Evolutionary conservation across 257 asterid species (phyloP), one percentile per base, ranked within the genome.

Genomic region (Fraxinus quadrangulata): DNA sequence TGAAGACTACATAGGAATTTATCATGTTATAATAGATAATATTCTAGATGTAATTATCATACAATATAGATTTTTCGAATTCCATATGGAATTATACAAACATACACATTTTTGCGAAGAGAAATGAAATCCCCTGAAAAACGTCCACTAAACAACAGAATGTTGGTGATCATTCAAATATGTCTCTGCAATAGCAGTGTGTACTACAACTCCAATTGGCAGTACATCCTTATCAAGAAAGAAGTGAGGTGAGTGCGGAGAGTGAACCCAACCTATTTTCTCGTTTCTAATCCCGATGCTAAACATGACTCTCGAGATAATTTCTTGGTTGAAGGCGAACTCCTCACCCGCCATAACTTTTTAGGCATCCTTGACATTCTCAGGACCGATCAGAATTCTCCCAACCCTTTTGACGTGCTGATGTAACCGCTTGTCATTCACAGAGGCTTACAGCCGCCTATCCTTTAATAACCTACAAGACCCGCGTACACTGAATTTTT

Each of bases 291-390:
- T 89, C 56, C 97, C 92, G 1, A 91, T 88, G 65, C 65, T 70
- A 74, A 84, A 89, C 80, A 91, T 88, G 31, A 70, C 91, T 51
- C 98, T 95, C 0, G 98, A 97, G 69, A 93, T 93, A 74, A 87
- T 77, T 75, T 92, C 79, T 75, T 90, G 95, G 78, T 90, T 90
- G 85, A 90, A 93, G 34, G 95, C 95, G 13, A 93, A 93, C 80
- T 93, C 96, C 80, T 93, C 97, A 23, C 98, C 95, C 0, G 97
- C 97, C 95, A 91, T 83, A 8, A 87, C 89, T 84, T 87, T 91
- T 24, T 63, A 79, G 10, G 81, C 86, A 73, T 77, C 78, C 75
- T 72, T 82, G 16, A 90, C 86, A 33, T 89, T 89, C 67, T 80
- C 85, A 5, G 84, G 78, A n/a, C 93, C 97, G 17, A 93, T 81